Evolutionary conservation across 805 yeast species (phyloP), one percentile per base, ranked within the genome.

Genomic region (Saccharomyces mikatae): DNA sequence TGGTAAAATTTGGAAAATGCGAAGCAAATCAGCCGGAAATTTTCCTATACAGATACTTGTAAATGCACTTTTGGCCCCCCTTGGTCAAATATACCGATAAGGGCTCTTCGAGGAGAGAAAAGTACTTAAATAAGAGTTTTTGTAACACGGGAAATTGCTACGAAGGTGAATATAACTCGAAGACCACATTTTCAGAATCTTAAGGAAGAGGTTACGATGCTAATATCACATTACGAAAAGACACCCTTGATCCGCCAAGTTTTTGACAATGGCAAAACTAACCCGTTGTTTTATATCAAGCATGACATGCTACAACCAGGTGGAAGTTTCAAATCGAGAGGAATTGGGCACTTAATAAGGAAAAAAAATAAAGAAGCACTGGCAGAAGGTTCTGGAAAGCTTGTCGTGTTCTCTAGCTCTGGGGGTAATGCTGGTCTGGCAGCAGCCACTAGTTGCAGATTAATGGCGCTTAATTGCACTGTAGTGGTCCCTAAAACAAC

Each of bases 401-500:
- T 74, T 13, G 71, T 69, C 5, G 75, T 78, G 2, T 74, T 74
- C 56, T 77, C 80, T 14, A 78, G 82, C 3, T 75, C 80, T 53
- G 83, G 84, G 8, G 84, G 83, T 1, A 71, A 78, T 55, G 83
- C 83, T 5, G 82, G 80, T 6, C 76, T 80, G 0, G 74, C 74
- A 51, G 73, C 80, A 26, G 76, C 81, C 0, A 58, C 58, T 3
- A 70, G 59, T 59, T 73, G 70, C 60, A 60, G 58, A 28, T 67
- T 54, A 51, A 73, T 65, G 55, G 60, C 58, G 21, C 71, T 68
- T 1, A 60, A 63, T n/a, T 80, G 85, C 60, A 81, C 84, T 0
- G 87, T 84, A 3, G 85, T 80, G 0, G 79, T 84, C 1, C 88
- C 89, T 0, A 62, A 58, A 1, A 61, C 71, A 4, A 74, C 87